Percentiles rank a stretch among this genome's conserved stretches.
Evolutionary conservation across 2,329 filamentous ascomycete genomes (phyloP).

Genomic region (Apiospora marii): DNA sequence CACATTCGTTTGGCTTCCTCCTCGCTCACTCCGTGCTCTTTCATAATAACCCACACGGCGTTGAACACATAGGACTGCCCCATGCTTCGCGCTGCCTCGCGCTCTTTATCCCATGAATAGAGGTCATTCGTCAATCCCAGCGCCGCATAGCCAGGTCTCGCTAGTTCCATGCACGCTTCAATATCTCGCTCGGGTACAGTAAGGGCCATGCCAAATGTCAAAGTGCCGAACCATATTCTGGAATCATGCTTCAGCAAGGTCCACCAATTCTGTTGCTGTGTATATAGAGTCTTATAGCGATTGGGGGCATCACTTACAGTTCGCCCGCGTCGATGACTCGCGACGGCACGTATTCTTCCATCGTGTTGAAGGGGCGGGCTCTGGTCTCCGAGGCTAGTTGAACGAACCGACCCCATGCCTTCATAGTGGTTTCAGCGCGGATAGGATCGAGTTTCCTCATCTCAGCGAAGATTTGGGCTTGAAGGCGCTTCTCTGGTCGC

Average conservation of each 20-base stretch:
- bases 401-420: constrained; percentile 36
- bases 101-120: constrained; percentile 48
- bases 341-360: constrained; percentile 39
- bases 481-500: constrained; percentile 33
- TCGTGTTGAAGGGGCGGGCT: constrained; percentile 30
- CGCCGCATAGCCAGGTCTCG: constrained; percentile 39
- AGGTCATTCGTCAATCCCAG: constrained; percentile 48
- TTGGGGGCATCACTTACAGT: constrained; percentile 31
- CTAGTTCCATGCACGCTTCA: constrained; percentile 39
- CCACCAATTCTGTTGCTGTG: constrained; percentile 1
- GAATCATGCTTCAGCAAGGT: neutral
- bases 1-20: constrained; percentile 31
- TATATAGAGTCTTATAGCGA: neutral
- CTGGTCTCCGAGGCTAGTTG: constrained; percentile 28
- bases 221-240: constrained; percentile 45
- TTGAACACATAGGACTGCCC: constrained; percentile 45
- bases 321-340: constrained; percentile 38
- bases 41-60: constrained; percentile 50
- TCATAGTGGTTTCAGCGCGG: constrained; percentile 35
- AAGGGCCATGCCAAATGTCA: constrained; percentile 48
- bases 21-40: constrained; percentile 40
- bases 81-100: constrained; percentile 36
- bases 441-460: constrained; percentile 37
- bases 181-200: constrained; percentile 47
- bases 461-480: constrained; percentile 36